Conservation (phyloP, 208 protist species). For the Trypanosoma scelopori region DNA sequence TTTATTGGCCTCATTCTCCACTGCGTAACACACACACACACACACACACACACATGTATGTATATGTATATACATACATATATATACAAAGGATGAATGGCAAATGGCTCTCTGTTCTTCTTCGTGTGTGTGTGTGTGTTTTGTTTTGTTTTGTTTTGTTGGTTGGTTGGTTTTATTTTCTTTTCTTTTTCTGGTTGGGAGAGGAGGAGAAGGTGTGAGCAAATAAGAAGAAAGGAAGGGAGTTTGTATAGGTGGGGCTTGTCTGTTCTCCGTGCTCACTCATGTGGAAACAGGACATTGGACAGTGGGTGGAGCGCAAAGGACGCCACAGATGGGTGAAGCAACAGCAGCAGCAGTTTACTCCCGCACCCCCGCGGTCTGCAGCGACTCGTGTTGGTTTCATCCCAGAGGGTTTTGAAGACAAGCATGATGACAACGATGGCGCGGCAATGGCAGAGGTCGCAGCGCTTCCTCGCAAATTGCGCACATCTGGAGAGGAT, state of each 20-base stretch:
- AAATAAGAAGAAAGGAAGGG: neutral
- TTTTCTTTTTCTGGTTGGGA: no score
- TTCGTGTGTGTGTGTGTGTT: no score
- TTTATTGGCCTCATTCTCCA: neutral
- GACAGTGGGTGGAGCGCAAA: constrained; percentile 68
- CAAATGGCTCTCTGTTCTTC: no score
- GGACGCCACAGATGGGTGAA: constrained; percentile 33
- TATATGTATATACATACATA: no score
- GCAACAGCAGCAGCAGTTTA: constrained; percentile 7
- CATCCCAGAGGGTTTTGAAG: constrained; percentile 31
- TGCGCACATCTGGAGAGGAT: neutral
- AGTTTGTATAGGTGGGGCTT: neutral
- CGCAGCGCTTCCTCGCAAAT: neutral
- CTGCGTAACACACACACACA: no score
- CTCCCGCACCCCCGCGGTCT: neutral
- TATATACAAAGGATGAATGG: no score
- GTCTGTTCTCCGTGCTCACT: neutral
- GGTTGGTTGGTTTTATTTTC: no score
- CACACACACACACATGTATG: no score
- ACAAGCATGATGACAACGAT: constrained; percentile 8
- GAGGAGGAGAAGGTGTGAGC: neutral
- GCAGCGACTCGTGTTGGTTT: constrained; percentile 24
- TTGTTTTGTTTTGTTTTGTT: no score
- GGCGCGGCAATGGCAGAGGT: constrained; percentile 1
- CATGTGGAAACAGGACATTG: constrained; percentile 70